These are phyloP conservation scores for Fusarium oxysporum DNA, from an alignment of 2,329 filamentous ascomycete species.

Conservation along the genomic window DNA sequence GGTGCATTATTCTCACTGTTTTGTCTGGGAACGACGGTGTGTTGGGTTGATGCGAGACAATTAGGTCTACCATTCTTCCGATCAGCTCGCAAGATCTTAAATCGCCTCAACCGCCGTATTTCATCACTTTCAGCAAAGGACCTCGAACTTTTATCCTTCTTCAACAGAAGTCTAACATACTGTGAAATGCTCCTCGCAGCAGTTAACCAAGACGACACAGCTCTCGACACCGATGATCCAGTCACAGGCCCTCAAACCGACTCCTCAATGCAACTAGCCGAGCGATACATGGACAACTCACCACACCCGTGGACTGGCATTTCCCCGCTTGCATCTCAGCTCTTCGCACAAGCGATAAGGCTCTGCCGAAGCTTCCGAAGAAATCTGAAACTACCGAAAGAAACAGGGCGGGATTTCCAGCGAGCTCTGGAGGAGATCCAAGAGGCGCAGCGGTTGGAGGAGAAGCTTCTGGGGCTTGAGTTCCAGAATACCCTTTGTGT, in stretches of 20 bases:
- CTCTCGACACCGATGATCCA: neutral
- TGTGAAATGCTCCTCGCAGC: constrained; percentile 57
- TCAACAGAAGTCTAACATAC: constrained; percentile 54
- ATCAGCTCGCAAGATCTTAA: constrained; percentile 44
- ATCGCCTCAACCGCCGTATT: constrained; percentile 42
- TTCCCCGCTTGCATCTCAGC: constrained; percentile 48
- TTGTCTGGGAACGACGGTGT: constrained; percentile 55
- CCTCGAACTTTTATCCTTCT: constrained; percentile 50
- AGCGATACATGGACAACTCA: constrained; percentile 30
- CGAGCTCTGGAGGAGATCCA: constrained; percentile 34
- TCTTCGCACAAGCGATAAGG: constrained; percentile 52
- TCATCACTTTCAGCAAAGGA: constrained; percentile 33
- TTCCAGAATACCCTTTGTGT: constrained; percentile 24
- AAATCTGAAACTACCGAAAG: constrained; percentile 32
- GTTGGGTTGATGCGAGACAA: constrained; percentile 53
- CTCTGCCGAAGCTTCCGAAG: constrained; percentile 52
- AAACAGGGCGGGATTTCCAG: constrained; percentile 48
- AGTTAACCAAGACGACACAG: constrained; percentile 46
- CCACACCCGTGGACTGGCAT: constrained; percentile 56
- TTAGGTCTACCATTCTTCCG: constrained; percentile 50
- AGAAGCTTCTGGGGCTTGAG: constrained; percentile 50
- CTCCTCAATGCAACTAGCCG: constrained; percentile 26
- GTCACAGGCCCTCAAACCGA: neutral
- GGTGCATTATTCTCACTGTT: constrained; percentile 54
- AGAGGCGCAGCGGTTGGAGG: constrained; percentile 50